Percentiles rank a stretch among this genome's conserved stretches.
These are phyloP conservation scores for Senecio squalidus DNA, from an alignment of 140 eudicot genomes.

Conservation along the genomic window DNA sequence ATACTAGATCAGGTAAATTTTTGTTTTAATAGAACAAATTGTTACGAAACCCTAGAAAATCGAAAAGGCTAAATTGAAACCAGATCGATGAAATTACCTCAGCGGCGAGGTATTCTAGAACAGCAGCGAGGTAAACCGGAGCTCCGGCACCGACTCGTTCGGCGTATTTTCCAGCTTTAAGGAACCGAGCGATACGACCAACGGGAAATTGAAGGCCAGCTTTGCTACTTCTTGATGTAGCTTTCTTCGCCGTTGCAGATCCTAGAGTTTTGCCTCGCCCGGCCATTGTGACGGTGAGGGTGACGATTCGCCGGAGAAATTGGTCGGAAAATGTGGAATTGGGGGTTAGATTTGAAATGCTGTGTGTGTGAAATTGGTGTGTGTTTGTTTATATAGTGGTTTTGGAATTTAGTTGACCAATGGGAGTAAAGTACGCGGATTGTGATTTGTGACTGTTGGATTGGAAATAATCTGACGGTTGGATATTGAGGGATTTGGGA, in stretches of 20 bases:
- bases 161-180: slow-evolving; percentile 85
- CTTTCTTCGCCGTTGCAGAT: slow-evolving; percentile 64
- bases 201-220: slow-evolving; percentile 90
- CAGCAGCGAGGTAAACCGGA: slow-evolving; percentile 83
- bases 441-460: slow-evolving; percentile 17
- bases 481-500: background rate
- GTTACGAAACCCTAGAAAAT: no score
- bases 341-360: background rate
- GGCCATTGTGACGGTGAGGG: slow-evolving; percentile 53
- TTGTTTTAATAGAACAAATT: no score
- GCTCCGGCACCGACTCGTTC: slow-evolving; percentile 88
- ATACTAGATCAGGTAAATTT: no score
- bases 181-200: slow-evolving; percentile 83
- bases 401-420: slow-evolving; percentile 25
- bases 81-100: slow-evolving; percentile 31
- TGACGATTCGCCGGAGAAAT: background rate
- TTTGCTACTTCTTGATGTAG: slow-evolving; percentile 66
- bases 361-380: background rate
- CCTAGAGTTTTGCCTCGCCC: slow-evolving; percentile 81
- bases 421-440: slow-evolving; percentile 33
- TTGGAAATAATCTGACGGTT: background rate
- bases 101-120: slow-evolving; percentile 86
- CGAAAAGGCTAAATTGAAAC: no score
- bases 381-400: slow-evolving; percentile 29
- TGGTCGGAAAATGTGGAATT: background rate